A percentile compares a stretch with the other conserved stretches of the same genome.
Conservation (phyloP, 495 filamentous ascomycete genomes). For the Penicillium argentinense region DNA sequence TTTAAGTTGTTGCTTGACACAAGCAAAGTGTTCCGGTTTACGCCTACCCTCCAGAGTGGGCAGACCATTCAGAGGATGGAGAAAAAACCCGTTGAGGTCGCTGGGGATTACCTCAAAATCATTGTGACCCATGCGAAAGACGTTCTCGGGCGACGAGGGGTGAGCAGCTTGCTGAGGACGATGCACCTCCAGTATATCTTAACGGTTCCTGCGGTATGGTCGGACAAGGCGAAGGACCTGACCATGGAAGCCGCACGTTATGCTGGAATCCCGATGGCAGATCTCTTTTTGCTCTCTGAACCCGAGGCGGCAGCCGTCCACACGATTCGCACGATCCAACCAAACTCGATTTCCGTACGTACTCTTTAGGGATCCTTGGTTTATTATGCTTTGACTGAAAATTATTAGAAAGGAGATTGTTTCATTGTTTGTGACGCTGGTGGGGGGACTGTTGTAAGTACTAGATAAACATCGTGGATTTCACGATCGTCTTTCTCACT, state of each 20-base stretch:
- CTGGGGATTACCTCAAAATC: constrained; percentile 41
- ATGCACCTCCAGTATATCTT: constrained; percentile 39
- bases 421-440: constrained; percentile 59
- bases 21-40: constrained; percentile 16
- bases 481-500: constrained; percentile 15
- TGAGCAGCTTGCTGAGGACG: constrained; percentile 17
- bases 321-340: constrained; percentile 37
- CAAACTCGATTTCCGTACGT: constrained; percentile 24
- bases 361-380: not conserved
- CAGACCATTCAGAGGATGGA: constrained; percentile 14
- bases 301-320: constrained; percentile 62
- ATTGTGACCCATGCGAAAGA: constrained; percentile 37
- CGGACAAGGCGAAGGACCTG: constrained; percentile 47
- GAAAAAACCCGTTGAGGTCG: constrained; percentile 34
- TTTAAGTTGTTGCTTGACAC: constrained; percentile 42
- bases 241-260: constrained; percentile 44
- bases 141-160: constrained; percentile 28
- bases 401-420: constrained; percentile 36
- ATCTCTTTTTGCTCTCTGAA: constrained; percentile 56
- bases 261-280: constrained; percentile 44
- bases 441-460: constrained; percentile 58
- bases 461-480: not conserved
- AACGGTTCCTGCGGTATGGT: constrained; percentile 59
- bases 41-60: constrained; percentile 15
- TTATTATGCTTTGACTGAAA: not conserved